These are phyloP conservation scores for Delitschia confertaspora DNA, from an alignment of 495 filamentous ascomycete species.

Conservation along the genomic window DNA sequence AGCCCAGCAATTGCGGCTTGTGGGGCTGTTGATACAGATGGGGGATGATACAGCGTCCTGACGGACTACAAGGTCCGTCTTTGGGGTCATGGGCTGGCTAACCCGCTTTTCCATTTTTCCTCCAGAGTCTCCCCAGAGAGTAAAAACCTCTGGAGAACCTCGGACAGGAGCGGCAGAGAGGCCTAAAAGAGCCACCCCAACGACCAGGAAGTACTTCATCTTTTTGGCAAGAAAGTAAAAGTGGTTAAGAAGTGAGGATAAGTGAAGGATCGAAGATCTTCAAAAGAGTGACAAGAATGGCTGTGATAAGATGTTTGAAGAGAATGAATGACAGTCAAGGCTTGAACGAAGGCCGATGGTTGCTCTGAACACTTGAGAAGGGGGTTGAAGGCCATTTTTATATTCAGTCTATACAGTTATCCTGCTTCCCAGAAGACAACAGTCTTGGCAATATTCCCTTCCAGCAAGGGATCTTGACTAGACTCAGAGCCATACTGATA, in stretches of 20 bases:
- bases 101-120: background rate
- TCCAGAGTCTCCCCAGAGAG: slow-evolving; percentile 5
- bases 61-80: background rate
- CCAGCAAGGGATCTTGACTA: too few species aligned
- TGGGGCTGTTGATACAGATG: slow-evolving; percentile 22
- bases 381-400: slow-evolving; percentile 3
- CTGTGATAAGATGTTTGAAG: slow-evolving; percentile 1
- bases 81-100: background rate
- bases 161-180: slow-evolving; percentile 4
- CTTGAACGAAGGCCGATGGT: background rate
- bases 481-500: too few species aligned
- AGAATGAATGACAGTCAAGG: background rate
- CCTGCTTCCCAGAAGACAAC: too few species aligned
- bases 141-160: too few species aligned
- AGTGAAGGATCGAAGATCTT: slow-evolving; percentile 1
- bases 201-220: slow-evolving; percentile 12
- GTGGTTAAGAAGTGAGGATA: background rate
- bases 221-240: background rate
- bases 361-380: slow-evolving; percentile 3
- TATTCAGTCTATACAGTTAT: too few species aligned
- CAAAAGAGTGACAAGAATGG: slow-evolving; percentile 1
- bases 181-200: slow-evolving; percentile 12
- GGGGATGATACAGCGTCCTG: slow-evolving; percentile 5
- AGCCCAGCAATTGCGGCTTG: slow-evolving; percentile 21
- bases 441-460: too few species aligned